Conservation (phyloP, 2,329 filamentous ascomycete species). For the Plectosphaerella plurivora region DNA sequence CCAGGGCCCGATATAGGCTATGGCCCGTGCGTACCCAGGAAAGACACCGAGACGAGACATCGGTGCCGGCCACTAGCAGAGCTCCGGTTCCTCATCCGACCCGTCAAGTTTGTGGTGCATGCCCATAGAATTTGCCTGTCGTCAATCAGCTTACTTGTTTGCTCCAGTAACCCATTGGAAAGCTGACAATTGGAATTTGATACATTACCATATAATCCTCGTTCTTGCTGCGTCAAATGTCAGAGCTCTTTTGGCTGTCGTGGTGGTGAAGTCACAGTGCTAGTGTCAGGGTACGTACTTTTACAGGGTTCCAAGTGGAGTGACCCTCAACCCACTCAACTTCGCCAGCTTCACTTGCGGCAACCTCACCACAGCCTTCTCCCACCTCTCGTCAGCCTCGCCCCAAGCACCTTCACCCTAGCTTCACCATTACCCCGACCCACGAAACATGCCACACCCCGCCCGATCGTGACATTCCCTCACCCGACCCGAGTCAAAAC, state of each 20-base stretch:
- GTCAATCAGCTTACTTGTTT: background rate
- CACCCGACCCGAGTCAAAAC: background rate
- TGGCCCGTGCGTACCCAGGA: background rate
- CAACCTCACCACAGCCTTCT: background rate
- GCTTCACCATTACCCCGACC: background rate
- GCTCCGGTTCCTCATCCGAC: background rate
- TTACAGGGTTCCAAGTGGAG: too few relatives aligned
- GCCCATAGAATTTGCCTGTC: background rate
- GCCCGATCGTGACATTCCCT: background rate
- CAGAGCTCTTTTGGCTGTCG: too few relatives aligned
- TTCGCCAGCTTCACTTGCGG: too few relatives aligned
- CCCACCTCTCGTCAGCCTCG: background rate
- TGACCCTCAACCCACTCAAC: too few relatives aligned
- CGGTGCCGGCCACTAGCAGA: background rate
- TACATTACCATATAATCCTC: background rate
- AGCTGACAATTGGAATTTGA: background rate
- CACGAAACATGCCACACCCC: background rate
- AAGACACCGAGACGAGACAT: background rate
- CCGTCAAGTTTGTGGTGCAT: background rate
- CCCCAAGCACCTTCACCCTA: background rate
- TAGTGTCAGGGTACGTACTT: too few relatives aligned
- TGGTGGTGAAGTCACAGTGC: too few relatives aligned
- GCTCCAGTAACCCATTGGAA: background rate
- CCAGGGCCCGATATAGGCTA: background rate
- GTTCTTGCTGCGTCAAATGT: too few relatives aligned